Evolutionary conservation across 1,139 yeast genomes (phyloP).

Genomic region (Saccharomycopsis crataegensis): DNA sequence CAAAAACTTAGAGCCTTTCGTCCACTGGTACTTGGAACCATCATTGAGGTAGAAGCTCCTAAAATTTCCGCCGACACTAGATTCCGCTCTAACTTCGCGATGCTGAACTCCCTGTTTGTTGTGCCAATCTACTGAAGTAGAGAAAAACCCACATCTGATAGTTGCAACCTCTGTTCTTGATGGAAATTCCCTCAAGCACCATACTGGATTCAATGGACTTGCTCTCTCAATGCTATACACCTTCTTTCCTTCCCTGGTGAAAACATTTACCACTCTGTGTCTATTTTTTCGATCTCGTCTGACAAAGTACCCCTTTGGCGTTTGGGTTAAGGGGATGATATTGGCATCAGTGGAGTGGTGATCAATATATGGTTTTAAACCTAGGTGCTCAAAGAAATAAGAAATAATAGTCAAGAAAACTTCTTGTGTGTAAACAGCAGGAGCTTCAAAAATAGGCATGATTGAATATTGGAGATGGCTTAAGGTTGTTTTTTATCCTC

Average conservation of each 20-base stretch:
- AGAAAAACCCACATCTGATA: constrained; percentile 40
- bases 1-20: constrained; percentile 41
- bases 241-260: constrained; percentile 36
- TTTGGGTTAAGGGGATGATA: constrained; percentile 33
- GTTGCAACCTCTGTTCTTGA: constrained; percentile 44
- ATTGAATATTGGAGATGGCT: background rate
- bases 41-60: constrained; percentile 41
- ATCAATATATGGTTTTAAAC: constrained; percentile 32
- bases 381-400: constrained; percentile 34
- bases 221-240: constrained; percentile 45
- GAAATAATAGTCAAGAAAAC: constrained; percentile 34
- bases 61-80: constrained; percentile 31
- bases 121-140: constrained; percentile 44
- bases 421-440: constrained; percentile 37
- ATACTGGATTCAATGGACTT: constrained; percentile 42
- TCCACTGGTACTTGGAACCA: constrained; percentile 51
- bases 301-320: constrained; percentile 37
- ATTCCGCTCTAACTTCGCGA: constrained; percentile 34
- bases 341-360: constrained; percentile 34
- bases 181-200: constrained; percentile 44
- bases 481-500: background rate
- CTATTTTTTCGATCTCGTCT: constrained; percentile 44
- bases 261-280: constrained; percentile 41
- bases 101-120: constrained; percentile 39
- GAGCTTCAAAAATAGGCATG: constrained; percentile 37